phyloP scores from a whole-genome alignment of 2,329 filamentous ascomycete species.

The Cercospora zeina region DNA sequence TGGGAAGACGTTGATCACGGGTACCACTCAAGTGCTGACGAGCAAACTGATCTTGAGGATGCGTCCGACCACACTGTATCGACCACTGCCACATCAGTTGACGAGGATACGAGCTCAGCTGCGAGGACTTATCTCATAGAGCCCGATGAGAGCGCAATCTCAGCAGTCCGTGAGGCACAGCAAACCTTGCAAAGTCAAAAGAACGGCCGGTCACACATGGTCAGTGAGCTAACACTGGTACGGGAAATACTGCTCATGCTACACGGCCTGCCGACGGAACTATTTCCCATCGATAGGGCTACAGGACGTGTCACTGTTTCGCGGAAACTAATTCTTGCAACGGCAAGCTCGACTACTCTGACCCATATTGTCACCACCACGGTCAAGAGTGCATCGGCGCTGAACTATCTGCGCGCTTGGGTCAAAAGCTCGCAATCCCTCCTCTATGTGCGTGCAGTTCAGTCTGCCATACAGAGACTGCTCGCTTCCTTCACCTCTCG shows the following conservation, averaged over 20 bases:
- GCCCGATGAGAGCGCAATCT: constrained; percentile 36
- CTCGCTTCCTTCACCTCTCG: constrained; percentile 60
- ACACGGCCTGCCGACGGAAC: constrained; percentile 69
- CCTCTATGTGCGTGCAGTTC: constrained; percentile 66
- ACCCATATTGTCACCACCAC: constrained; percentile 48
- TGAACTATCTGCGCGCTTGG: constrained; percentile 55
- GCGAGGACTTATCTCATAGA: constrained; percentile 40
- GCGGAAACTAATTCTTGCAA: constrained; percentile 13
- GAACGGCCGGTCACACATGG: background rate
- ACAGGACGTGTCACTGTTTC: constrained; percentile 30
- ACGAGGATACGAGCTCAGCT: constrained; percentile 42
- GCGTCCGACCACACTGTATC: constrained; percentile 33
- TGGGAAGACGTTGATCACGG: constrained; percentile 71
- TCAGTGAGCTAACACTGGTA: constrained; percentile 72
- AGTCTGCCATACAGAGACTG: constrained; percentile 60
- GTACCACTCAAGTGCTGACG: constrained; percentile 65
- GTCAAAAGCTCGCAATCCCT: constrained; percentile 38
- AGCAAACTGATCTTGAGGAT: constrained; percentile 42
- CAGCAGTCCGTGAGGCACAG: constrained; percentile 41
- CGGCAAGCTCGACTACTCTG: constrained; percentile 34
- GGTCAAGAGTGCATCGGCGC: constrained; percentile 50
- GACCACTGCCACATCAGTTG: constrained; percentile 43
- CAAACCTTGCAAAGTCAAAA: constrained; percentile 9
- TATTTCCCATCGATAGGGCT: constrained; percentile 57
- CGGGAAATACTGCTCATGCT: constrained; percentile 86